Percentiles rank a stretch among this genome's conserved stretches.
Evolutionary conservation across 208 protist genomes (phyloP).

Genomic region (Acanthamoeba lenticulata): DNA sequence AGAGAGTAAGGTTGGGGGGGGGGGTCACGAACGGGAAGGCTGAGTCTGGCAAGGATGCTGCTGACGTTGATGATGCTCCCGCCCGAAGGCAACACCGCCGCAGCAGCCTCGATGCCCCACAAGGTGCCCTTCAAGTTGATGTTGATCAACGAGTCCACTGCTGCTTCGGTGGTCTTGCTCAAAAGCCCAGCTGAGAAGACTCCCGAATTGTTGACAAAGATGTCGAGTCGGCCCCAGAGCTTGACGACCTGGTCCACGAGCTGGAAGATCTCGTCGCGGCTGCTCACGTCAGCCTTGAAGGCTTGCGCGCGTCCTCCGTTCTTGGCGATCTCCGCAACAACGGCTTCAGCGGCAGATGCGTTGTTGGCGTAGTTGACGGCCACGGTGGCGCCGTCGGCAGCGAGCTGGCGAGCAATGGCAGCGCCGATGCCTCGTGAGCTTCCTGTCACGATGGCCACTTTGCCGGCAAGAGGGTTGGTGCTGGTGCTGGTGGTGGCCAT

Average conservation of each 20-base stretch:
- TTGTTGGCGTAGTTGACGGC: constrained; percentile 38
- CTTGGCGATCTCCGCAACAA: background rate
- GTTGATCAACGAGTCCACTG: background rate
- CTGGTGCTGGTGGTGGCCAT: background rate
- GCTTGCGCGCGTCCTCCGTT: background rate
- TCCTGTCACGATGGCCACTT: constrained; percentile 42
- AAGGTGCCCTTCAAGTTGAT: background rate
- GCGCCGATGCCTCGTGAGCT: constrained; percentile 29
- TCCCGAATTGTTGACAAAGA: constrained; percentile 26
- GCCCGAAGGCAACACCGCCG: background rate
- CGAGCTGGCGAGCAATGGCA: background rate
- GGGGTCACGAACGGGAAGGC: background rate
- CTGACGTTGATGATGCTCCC: constrained; percentile 18
- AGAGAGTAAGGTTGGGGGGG: background rate
- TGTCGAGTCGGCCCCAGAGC: background rate
- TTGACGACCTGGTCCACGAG: background rate
- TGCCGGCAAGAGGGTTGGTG: background rate
- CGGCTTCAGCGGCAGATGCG: background rate
- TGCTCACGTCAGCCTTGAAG: background rate
- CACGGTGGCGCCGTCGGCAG: background rate
- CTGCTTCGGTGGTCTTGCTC: background rate
- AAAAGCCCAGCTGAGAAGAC: background rate
- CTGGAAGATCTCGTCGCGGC: background rate
- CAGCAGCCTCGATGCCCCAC: background rate
- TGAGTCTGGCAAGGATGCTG: background rate